These are phyloP conservation scores for Anisodus tanguticus DNA, from an alignment of 257 asterid genomes.

Conservation along the genomic window DNA sequence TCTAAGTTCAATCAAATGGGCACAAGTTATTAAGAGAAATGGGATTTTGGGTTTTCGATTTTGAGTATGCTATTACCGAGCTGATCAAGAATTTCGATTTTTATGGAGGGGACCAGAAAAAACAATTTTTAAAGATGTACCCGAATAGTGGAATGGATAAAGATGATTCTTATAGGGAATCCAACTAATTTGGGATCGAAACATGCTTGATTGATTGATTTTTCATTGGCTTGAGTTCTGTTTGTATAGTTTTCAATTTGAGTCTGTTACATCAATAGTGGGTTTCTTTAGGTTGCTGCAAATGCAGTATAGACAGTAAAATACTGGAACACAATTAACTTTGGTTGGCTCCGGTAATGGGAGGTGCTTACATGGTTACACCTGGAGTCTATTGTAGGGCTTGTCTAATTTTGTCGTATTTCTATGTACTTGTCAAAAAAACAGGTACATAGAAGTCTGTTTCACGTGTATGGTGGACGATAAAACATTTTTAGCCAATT, in stretches of 20 bases:
- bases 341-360: neutral
- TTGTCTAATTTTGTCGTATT: no score
- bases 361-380: neutral
- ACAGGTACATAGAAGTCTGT: neutral
- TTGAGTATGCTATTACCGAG: neutral
- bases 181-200: conserved; percentile 16
- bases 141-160: neutral
- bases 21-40: neutral
- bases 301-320: neutral
- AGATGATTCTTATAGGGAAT: neutral
- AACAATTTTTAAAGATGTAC: neutral
- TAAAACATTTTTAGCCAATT: conserved; percentile 14
- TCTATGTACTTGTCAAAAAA: no score
- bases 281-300: conserved; percentile 4
- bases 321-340: neutral
- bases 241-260: neutral
- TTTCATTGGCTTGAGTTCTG: neutral
- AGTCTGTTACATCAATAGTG: neutral
- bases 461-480: neutral
- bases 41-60: neutral
- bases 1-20: conserved; percentile 1
- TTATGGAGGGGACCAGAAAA: neutral
- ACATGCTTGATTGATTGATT: conserved; percentile 8
- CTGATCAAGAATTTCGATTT: neutral
- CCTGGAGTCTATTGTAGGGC: no score